Evolutionary conservation across 768 basidiomycete species (phyloP).

Genomic region (Mycena leptocephala): DNA sequence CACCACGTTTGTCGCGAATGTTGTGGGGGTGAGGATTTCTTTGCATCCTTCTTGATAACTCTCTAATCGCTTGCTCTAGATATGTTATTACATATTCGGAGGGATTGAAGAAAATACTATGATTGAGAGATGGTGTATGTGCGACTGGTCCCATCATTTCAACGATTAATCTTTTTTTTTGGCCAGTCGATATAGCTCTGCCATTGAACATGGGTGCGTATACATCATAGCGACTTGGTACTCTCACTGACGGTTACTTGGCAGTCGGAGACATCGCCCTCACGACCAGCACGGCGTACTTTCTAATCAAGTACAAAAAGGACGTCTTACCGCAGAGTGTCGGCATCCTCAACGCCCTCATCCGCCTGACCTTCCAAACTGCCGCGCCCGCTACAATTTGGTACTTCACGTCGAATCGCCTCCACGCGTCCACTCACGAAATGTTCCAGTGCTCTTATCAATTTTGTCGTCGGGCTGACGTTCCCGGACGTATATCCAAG

Average conservation of each 20-base stretch:
- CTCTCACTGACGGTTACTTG: neutral
- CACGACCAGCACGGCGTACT: constrained; percentile 43
- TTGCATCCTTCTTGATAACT: neutral
- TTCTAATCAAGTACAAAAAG: constrained; percentile 43
- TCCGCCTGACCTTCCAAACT: constrained; percentile 48
- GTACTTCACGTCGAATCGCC: constrained; percentile 26
- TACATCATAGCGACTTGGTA: neutral
- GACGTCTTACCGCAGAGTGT: constrained; percentile 48
- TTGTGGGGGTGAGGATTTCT: neutral
- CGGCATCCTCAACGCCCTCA: constrained; percentile 45
- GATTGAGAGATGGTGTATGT: neutral
- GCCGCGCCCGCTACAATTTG: constrained; percentile 51
- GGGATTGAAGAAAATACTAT: neutral
- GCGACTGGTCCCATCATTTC: neutral
- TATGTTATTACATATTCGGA: neutral
- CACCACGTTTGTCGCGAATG: neutral
- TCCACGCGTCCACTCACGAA: neutral
- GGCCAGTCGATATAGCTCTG: neutral
- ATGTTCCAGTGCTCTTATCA: neutral
- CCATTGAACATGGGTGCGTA: neutral
- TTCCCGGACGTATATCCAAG: too few species aligned
- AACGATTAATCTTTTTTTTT: neutral
- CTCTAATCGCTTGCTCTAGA: neutral
- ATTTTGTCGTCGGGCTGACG: too few species aligned
- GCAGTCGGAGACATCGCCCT: constrained; percentile 47